Percentiles rank a stretch among this genome's conserved stretches.
Evolutionary conservation across 2,329 filamentous ascomycete species (phyloP).

Genomic region (Exophiala dermatitidis): DNA sequence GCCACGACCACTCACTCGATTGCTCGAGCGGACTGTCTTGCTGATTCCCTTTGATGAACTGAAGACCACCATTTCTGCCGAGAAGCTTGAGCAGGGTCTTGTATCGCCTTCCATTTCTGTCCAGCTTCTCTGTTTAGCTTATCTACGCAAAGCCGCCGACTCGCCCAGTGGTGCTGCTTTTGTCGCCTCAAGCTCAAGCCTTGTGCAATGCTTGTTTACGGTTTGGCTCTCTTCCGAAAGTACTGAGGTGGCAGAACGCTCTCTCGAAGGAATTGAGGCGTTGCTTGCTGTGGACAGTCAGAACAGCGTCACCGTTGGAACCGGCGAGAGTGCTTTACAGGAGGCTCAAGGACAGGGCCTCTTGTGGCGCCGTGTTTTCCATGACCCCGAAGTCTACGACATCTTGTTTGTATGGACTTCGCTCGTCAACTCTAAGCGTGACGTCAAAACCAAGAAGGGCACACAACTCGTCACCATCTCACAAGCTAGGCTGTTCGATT

Average conservation of each 20-base stretch:
- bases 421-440: slow-evolving; percentile 36
- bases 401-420: slow-evolving; percentile 46
- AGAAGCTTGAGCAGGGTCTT: slow-evolving; percentile 52
- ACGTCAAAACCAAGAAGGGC: slow-evolving; percentile 34
- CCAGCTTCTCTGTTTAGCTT: slow-evolving; percentile 49
- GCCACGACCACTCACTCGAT: slow-evolving; percentile 48
- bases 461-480: slow-evolving; percentile 50
- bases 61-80: slow-evolving; percentile 41
- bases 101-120: slow-evolving; percentile 45
- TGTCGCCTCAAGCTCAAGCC: slow-evolving; percentile 50
- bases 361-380: slow-evolving; percentile 57
- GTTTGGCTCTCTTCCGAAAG: slow-evolving; percentile 53
- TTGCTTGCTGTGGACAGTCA: slow-evolving; percentile 47
- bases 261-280: slow-evolving; percentile 46
- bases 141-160: slow-evolving; percentile 50
- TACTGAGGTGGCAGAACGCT: slow-evolving; percentile 49
- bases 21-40: slow-evolving; percentile 45
- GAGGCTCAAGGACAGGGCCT: slow-evolving; percentile 43
- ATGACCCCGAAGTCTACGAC: slow-evolving; percentile 52
- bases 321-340: slow-evolving; percentile 25
- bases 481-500: slow-evolving; percentile 54
- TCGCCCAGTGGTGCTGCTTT: slow-evolving; percentile 50
- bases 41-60: slow-evolving; percentile 47
- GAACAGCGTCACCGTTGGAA: slow-evolving; percentile 29
- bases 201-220: slow-evolving; percentile 49